phyloP scores from a whole-genome alignment of 1,284 basidiomycete genomes.

The Rhizoctonia solani region DNA sequence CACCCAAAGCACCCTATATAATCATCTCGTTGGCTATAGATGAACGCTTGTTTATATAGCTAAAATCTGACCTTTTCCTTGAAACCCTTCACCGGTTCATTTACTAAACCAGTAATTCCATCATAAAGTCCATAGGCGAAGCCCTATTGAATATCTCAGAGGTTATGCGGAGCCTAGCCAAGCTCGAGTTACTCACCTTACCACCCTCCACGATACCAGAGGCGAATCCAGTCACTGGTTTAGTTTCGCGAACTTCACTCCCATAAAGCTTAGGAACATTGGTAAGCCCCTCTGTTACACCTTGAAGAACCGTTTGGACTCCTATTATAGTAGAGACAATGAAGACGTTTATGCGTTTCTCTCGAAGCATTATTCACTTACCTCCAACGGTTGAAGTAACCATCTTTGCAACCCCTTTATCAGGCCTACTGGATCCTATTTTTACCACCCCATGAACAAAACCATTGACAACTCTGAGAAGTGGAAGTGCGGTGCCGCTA shows the following conservation, averaged over 20 bases:
- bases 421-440: constrained; percentile 40
- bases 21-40: no score
- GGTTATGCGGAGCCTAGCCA: no score
- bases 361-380: not conserved
- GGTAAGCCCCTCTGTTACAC: not conserved
- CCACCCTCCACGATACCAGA: not conserved
- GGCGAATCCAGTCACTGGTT: not conserved
- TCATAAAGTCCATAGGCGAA: not conserved
- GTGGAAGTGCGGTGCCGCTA: constrained; percentile 44
- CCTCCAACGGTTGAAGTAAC: constrained; percentile 49
- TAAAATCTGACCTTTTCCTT: not conserved
- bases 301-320: constrained; percentile 3
- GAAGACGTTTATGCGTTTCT: not conserved
- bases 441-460: constrained; percentile 1
- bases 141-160: not conserved
- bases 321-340: not conserved
- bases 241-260: not conserved
- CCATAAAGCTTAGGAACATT: constrained; percentile 6
- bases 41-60: not conserved
- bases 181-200: no score
- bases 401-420: constrained; percentile 53
- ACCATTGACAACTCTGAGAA: not conserved
- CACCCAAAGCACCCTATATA: constrained; percentile 48
- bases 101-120: not conserved
- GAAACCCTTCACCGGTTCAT: constrained; percentile 1